These are phyloP conservation scores for Pichia kudriavzevii DNA, from an alignment of 1,139 yeast genomes.

Conservation along the genomic window DNA sequence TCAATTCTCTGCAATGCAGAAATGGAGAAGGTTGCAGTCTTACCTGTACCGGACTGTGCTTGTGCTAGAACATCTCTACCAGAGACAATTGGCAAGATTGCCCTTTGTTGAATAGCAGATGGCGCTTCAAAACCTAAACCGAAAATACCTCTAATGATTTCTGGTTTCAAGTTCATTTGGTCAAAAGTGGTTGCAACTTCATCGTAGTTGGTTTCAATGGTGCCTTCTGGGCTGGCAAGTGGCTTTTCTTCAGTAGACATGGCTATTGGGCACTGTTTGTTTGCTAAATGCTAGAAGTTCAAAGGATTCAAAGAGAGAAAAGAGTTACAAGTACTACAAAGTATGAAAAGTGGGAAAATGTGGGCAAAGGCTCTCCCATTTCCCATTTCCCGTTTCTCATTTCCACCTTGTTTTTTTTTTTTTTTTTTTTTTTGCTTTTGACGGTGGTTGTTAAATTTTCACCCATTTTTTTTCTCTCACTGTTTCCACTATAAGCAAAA, in stretches of 20 bases:
- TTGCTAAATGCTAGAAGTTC: too few species aligned
- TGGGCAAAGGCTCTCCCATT: too few species aligned
- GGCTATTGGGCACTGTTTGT: conserved; percentile 3
- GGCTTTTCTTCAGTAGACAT: conserved; percentile 33
- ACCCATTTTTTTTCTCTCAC: too few species aligned
- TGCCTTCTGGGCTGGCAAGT: conserved; percentile 15
- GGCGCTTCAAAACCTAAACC: conserved; percentile 98
- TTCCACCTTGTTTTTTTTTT: too few species aligned
- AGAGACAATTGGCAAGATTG: conserved; percentile 91
- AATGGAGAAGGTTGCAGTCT: conserved; percentile 98
- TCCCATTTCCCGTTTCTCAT: too few species aligned
- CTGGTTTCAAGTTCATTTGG: conserved; percentile 76
- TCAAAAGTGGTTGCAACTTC: conserved; percentile 86
- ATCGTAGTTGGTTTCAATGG: conserved; percentile 93
- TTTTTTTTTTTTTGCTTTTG: too few species aligned
- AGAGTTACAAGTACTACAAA: background rate
- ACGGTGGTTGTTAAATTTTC: too few species aligned
- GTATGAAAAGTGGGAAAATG: background rate
- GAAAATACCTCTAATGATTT: conserved; percentile 78
- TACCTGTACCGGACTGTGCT: conserved; percentile 99
- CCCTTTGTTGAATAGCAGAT: conserved; percentile 97
- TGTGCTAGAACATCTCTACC: conserved; percentile 97
- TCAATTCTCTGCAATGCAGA: conserved; percentile 94
- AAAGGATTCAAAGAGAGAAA: background rate
- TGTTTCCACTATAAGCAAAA: too few species aligned